phyloP scores from a whole-genome alignment of 306 rosid species.

The Urtica urens region DNA sequence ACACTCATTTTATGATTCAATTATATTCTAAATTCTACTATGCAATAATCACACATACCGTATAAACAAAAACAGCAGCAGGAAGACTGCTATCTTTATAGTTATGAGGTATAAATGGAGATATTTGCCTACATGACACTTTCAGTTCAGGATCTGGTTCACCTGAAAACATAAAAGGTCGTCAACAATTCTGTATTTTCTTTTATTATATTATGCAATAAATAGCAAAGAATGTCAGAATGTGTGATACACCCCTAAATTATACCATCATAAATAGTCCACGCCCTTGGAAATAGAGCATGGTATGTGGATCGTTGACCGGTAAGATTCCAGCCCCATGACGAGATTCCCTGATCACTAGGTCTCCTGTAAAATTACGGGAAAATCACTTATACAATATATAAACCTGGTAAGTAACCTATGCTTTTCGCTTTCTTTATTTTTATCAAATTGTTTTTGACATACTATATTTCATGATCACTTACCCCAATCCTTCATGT shows the following conservation, averaged over 20 bases:
- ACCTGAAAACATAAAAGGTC: slow-evolving; percentile 57
- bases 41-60: slow-evolving; percentile 34
- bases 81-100: slow-evolving; percentile 96
- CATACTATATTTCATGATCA: slow-evolving; percentile 10
- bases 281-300: slow-evolving; percentile 98
- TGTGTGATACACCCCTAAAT: slow-evolving; percentile 11
- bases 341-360: slow-evolving; percentile 79
- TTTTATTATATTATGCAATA: too few species aligned
- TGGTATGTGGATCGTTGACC: slow-evolving; percentile 99
- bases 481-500: slow-evolving; percentile 96
- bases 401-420: neutral
- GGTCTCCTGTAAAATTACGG: slow-evolving; percentile 42
- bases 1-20: too few species aligned
- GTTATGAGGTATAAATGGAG: slow-evolving; percentile 92
- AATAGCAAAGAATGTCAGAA: slow-evolving; percentile 8
- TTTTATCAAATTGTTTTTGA: neutral
- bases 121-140: slow-evolving; percentile 90
- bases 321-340: slow-evolving; percentile 97
- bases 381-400: neutral
- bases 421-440: neutral
- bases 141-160: slow-evolving; percentile 97
- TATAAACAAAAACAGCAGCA: slow-evolving; percentile 85
- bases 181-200: too few species aligned
- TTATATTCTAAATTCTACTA: too few species aligned
- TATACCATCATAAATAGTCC: slow-evolving; percentile 99